Base-by-base conservation (phyloP, 2,329 filamentous ascomycete species). In the Fusarium illudens region DNA sequence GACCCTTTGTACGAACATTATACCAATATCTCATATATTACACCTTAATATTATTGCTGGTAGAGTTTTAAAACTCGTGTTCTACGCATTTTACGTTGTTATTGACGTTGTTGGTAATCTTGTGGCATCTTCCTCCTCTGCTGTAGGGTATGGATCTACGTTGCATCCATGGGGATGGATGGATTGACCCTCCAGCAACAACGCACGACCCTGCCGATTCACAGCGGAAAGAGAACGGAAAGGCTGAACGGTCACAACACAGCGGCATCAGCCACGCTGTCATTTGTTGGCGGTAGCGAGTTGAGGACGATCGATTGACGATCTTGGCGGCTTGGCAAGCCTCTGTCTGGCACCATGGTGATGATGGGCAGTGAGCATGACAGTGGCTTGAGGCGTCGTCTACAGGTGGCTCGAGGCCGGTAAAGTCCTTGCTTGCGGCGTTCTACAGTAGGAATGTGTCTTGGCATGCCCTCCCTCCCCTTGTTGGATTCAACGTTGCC, bases 321-420 rank as follows among this genome's bases (percentile, higher is more conserved):
- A 68, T 59, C 57, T 66, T 68, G 48, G 62, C 57, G 62, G 3
- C 62, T 61, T 66, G 63, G 63, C 61, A 48, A 25, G n/a, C n/a
- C n/a, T n/a, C n/a, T n/a, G n/a, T n/a, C n/a, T n/a, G n/a, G n/a
- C n/a, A 15, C 11, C 20, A 32, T 29, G 17, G 13, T 22, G 10
- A 20, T 32, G 29, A 42, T 2, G 19, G 17, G 19, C 17, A 27
- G 34, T 30, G 36, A 44, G 53, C 39, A 46, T 46, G 57, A 15
- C 12, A 53, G 56, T 52, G 48, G 6, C 17, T 20, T 20, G 36
- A 32, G 30, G 12, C 30, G 19, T 20, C 13, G 36, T 20, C 36
- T 39, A 39, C 19, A 27, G 39, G 39, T 46, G 39, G 39, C 39
- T 27, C n/a, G 39, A 46, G 25, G 25, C 25, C 25, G 25, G 25